phyloP scores from a whole-genome alignment of 495 filamentous ascomycete genomes.

The Lichenothelia convexa region DNA sequence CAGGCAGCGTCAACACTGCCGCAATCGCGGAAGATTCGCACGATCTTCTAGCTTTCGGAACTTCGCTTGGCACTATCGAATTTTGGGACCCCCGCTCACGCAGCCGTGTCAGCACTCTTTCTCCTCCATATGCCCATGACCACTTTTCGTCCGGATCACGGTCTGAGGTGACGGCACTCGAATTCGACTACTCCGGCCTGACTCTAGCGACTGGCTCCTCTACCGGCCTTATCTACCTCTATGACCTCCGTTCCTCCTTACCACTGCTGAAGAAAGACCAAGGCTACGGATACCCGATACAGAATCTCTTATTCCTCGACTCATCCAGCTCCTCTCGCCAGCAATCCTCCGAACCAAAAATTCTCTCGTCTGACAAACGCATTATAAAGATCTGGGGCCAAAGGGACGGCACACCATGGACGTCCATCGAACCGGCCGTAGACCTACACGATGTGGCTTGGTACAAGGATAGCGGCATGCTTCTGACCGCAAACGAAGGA shows the following conservation, averaged over 20 bases:
- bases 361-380: slow-evolving; percentile 78
- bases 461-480: slow-evolving; percentile 74
- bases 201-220: slow-evolving; percentile 78
- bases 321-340: slow-evolving; percentile 45
- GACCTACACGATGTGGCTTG: slow-evolving; percentile 86
- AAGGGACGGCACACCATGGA: slow-evolving; percentile 67
- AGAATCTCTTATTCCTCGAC: slow-evolving; percentile 71
- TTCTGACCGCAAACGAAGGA: slow-evolving; percentile 91
- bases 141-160: slow-evolving; percentile 23
- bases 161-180: slow-evolving; percentile 66
- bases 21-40: slow-evolving; percentile 82
- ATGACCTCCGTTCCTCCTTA: slow-evolving; percentile 76
- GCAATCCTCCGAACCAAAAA: slow-evolving; percentile 53
- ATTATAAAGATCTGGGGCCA: slow-evolving; percentile 97
- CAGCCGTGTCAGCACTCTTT: slow-evolving; percentile 58
- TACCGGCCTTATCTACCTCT: slow-evolving; percentile 74
- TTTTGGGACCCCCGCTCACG: slow-evolving; percentile 84
- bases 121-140: slow-evolving; percentile 22
- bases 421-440: slow-evolving; percentile 82
- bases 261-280: slow-evolving; percentile 84
- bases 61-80: slow-evolving; percentile 86
- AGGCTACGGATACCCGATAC: slow-evolving; percentile 86
- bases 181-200: slow-evolving; percentile 72
- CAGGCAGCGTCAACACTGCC: slow-evolving; percentile 73
- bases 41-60: slow-evolving; percentile 83